A percentile compares a stretch with the other conserved stretches of the same genome.
Evolutionary conservation across 169 alveolate species (phyloP).

Genomic region (Plasmodium adleri): DNA sequence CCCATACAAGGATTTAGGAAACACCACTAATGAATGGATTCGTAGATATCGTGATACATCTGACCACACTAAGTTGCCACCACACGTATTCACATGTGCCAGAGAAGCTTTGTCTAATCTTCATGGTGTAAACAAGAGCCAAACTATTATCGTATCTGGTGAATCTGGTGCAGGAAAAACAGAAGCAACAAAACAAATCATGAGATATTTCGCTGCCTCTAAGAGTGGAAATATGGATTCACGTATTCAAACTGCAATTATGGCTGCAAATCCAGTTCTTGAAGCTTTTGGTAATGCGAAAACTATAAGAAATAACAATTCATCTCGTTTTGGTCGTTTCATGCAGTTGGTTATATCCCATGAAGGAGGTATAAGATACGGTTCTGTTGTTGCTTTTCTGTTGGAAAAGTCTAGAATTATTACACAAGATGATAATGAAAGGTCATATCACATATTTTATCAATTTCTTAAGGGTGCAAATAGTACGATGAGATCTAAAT

Average conservation of each 20-base stretch:
- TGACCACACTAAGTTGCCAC: slow-evolving; percentile 85
- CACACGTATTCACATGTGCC: slow-evolving; percentile 93
- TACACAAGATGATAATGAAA: slow-evolving; percentile 93
- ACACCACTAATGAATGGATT: slow-evolving; percentile 90
- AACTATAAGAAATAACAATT: slow-evolving; percentile 97
- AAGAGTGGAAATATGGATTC: slow-evolving; percentile 83
- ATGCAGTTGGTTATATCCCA: slow-evolving; percentile 92
- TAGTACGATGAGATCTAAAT: slow-evolving; percentile 84
- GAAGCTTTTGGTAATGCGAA: slow-evolving; percentile 99
- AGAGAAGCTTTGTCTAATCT: slow-evolving; percentile 91
- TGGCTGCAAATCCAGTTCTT: slow-evolving; percentile 97
- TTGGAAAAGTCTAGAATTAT: slow-evolving; percentile 98
- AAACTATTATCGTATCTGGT: slow-evolving; percentile 97
- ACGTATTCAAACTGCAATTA: slow-evolving; percentile 90
- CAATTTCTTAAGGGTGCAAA: slow-evolving; percentile 94
- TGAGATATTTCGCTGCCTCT: slow-evolving; percentile 92
- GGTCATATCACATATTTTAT: slow-evolving; percentile 98
- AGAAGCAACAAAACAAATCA: slow-evolving; percentile 96
- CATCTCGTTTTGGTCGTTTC: slow-evolving; percentile 98
- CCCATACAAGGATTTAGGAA: slow-evolving; percentile 92
- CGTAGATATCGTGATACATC: slow-evolving; percentile 86
- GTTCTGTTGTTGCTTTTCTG: slow-evolving; percentile 94
- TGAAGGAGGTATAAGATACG: slow-evolving; percentile 92
- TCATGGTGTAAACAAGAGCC: slow-evolving; percentile 89
- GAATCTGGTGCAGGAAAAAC: slow-evolving; percentile 99